Evolutionary conservation across 495 filamentous ascomycete genomes (phyloP).

Genomic region (Penicillium nucicola): DNA sequence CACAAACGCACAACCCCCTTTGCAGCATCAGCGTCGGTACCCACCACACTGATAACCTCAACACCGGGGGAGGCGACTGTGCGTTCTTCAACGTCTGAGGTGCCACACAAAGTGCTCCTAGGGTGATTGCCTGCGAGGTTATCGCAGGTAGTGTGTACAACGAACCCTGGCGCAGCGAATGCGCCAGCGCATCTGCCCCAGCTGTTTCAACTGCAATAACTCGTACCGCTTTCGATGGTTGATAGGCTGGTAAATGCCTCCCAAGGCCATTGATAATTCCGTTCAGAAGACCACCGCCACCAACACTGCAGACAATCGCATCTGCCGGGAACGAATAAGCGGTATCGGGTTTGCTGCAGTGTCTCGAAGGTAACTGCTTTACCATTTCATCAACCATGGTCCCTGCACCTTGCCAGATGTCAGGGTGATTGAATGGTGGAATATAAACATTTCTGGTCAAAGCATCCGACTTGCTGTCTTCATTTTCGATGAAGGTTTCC

Average conservation of each 20-base stretch:
- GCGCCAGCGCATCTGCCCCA: conserved; percentile 68
- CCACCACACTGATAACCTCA: conserved; percentile 59
- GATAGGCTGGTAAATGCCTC: conserved; percentile 26
- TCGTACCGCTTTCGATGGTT: conserved; percentile 15
- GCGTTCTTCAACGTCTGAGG: conserved; percentile 63
- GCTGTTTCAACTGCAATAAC: conserved; percentile 76
- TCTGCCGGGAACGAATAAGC: conserved; percentile 41
- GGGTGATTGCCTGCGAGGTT: conserved; percentile 70
- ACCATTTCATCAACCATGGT: conserved; percentile 71
- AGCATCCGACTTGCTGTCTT: conserved; percentile 24
- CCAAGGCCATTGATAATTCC: conserved; percentile 71
- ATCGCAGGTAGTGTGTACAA: conserved; percentile 65
- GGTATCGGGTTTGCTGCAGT: conserved; percentile 5
- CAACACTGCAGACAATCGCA: conserved; percentile 75
- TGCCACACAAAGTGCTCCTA: conserved; percentile 72
- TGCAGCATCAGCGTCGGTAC: conserved; percentile 76
- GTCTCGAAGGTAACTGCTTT: conserved; percentile 44
- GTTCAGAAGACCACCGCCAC: conserved; percentile 81
- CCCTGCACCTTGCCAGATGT: conserved; percentile 72
- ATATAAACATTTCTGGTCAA: conserved; percentile 53
- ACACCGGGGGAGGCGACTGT: conserved; percentile 29
- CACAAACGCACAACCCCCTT: conserved; percentile 66
- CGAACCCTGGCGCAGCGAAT: conserved; percentile 51
- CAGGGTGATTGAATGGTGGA: conserved; percentile 75
- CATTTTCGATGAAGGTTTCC: conserved; percentile 48